Base-by-base conservation (phyloP, 495 filamentous ascomycete species). In the Tuber calosporum region DNA sequence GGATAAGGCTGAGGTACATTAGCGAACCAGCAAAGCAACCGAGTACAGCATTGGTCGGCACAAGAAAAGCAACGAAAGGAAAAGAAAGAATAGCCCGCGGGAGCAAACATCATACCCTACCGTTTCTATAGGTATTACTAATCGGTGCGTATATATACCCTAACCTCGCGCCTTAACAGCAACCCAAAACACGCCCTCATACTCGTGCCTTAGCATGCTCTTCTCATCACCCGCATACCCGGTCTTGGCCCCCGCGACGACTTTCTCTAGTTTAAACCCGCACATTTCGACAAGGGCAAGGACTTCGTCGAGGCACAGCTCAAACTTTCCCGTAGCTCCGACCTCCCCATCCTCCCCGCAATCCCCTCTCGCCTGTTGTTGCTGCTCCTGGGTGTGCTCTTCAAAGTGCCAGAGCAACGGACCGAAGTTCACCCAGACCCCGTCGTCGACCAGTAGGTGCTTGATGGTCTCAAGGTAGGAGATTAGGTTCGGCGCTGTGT, bases 381-480 rank as follows among this genome's bases (percentile, higher is more conserved):
- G 69, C 78, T 38, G 69, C 68, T n/a, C 80, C 76, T 37, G 74
- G 66, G 68, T 69, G n/a, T 67, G 37, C 26, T 68, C 73, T 38
- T 82, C 80, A n/a, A 76, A 82, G 67, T 82, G 80, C 80, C 80
- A 84, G 30, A 84, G 62, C 45, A 86, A 72, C 38, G 85, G 85
- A 0, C 85, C 85, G 0, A 84, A 81, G 68, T 87, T 87, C 53
- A 87, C 79, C 85, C 85, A 86, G 30, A 77, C 53, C 2, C 85
- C 85, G 1, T 82, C 83, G 11, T 82, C 81, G 34, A 74, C 75
- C 8, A 87, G 82, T 4, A 84, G 38, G 5, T 79, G 79, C 40
- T 81, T 78, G 39, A 86, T 86, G 2, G 79, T 85, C 62, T 84
- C 83, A 4, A 86, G 73, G 71, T 86, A 87, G 15, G 77, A 74